Conservation (phyloP, 2,329 filamentous ascomycete species). For the Aspergillus luchuensis region DNA sequence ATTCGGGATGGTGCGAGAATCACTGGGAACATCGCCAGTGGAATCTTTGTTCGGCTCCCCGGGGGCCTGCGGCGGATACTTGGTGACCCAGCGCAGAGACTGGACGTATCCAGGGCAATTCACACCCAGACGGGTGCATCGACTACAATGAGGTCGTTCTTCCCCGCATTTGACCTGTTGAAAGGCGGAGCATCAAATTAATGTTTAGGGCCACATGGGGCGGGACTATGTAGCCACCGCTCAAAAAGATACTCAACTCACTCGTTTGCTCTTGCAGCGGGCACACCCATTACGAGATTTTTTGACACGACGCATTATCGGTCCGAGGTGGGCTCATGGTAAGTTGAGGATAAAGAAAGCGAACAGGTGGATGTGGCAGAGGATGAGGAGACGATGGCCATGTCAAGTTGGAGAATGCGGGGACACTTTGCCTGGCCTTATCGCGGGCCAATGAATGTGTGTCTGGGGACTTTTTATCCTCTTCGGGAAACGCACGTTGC, state of each 20-base stretch:
- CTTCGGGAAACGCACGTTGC: conserved; percentile 13
- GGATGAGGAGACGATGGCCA: not conserved
- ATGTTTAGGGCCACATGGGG: not conserved
- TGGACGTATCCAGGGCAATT: conserved; percentile 42
- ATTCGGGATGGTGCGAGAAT: conserved; percentile 3
- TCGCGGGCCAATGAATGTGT: conserved; percentile 4
- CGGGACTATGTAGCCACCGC: conserved; percentile 3
- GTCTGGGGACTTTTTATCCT: conserved; percentile 9
- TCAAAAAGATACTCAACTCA: conserved; percentile 20
- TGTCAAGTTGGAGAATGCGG: conserved; percentile 1
- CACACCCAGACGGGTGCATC: conserved; percentile 42
- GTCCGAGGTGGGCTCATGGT: conserved; percentile 28
- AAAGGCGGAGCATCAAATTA: conserved; percentile 3
- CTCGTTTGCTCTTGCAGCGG: conserved; percentile 46
- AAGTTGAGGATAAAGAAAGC: conserved; percentile 40
- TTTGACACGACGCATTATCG: conserved; percentile 47
- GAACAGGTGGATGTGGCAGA: not conserved
- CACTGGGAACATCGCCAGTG: conserved; percentile 9
- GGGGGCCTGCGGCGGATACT: conserved; percentile 25
- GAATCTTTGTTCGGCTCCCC: conserved; percentile 17
- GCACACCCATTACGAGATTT: conserved; percentile 47
- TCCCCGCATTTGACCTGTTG: conserved; percentile 45
- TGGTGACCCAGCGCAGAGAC: conserved; percentile 42
- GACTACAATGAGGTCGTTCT: conserved; percentile 41
- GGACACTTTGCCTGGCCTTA: not conserved